Percentiles rank a stretch among this genome's conserved stretches.
These are phyloP conservation scores for Euryodendron excelsum DNA, from an alignment of 148 eudicot species.

Conservation along the genomic window DNA sequence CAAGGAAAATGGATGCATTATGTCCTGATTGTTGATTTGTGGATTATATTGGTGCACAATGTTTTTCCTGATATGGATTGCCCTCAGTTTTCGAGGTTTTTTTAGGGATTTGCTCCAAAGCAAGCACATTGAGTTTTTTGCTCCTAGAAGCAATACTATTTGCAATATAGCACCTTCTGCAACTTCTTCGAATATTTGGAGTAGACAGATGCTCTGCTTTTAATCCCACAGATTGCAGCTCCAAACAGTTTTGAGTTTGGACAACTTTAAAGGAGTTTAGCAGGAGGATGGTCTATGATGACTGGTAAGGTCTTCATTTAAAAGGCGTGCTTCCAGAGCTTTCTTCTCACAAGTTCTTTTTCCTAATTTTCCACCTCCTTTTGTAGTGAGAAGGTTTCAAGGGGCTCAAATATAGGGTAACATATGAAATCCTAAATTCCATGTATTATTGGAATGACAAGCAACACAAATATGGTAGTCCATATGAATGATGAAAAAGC, in stretches of 20 bases:
- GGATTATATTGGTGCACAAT: neutral
- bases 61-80: neutral
- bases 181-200: too few relatives aligned
- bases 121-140: neutral
- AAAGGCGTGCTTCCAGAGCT: neutral
- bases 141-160: neutral
- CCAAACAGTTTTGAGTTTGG: neutral
- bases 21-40: neutral
- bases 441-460: neutral
- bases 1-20: neutral
- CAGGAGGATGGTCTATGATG: neutral
- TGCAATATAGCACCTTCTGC: too few relatives aligned
- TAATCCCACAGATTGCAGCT: too few relatives aligned
- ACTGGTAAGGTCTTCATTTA: neutral
- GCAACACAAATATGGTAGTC: neutral
- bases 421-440: neutral
- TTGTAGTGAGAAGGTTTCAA: neutral
- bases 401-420: neutral
- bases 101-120: neutral
- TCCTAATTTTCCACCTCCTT: neutral
- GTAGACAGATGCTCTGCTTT: too few relatives aligned
- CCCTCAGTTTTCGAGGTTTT: neutral
- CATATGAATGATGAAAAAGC: neutral
- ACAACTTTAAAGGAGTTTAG: neutral
- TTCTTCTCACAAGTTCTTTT: neutral